Conservation (phyloP, 495 filamentous ascomycete genomes). For the Aspergillus nanangensis region DNA sequence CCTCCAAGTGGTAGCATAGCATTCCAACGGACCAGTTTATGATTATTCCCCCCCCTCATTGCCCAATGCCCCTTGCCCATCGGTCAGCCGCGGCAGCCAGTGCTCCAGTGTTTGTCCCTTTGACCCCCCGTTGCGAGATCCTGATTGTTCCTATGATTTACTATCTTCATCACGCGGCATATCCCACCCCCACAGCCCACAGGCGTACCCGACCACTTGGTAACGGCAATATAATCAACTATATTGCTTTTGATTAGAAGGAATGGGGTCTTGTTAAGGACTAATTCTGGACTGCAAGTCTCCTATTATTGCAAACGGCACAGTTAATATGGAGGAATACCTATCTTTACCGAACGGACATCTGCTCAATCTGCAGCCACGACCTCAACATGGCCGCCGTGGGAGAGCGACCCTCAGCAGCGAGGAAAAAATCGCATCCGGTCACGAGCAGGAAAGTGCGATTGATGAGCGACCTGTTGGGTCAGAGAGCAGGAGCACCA, state of each 20-base stretch:
- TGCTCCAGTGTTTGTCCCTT: neutral
- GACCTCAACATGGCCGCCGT: slow-evolving; percentile 11
- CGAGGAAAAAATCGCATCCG: neutral
- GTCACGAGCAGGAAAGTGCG: neutral
- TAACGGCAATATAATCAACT: neutral
- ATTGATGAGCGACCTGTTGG: no score
- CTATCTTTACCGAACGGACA: slow-evolving; percentile 31
- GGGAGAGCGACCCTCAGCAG: slow-evolving; percentile 1
- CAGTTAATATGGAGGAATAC: slow-evolving; percentile 21
- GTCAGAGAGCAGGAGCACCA: neutral
- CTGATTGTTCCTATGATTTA: neutral
- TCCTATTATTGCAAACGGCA: neutral
- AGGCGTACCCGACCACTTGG: neutral
- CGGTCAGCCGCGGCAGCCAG: neutral
- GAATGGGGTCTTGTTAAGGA: slow-evolving; percentile 15
- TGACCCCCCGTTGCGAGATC: neutral
- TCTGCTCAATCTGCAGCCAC: slow-evolving; percentile 31
- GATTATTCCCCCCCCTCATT: slow-evolving; percentile 19
- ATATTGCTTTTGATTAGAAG: slow-evolving; percentile 10
- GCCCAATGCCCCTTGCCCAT: neutral
- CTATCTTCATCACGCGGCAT: neutral
- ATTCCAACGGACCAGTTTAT: slow-evolving; percentile 27
- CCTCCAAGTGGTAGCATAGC: slow-evolving; percentile 22
- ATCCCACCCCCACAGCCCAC: neutral
- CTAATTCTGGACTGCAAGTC: slow-evolving; percentile 16